These are phyloP conservation scores for Dactylellina sp. DNA, from an alignment of 2,329 filamentous ascomycete genomes.

Conservation along the genomic window DNA sequence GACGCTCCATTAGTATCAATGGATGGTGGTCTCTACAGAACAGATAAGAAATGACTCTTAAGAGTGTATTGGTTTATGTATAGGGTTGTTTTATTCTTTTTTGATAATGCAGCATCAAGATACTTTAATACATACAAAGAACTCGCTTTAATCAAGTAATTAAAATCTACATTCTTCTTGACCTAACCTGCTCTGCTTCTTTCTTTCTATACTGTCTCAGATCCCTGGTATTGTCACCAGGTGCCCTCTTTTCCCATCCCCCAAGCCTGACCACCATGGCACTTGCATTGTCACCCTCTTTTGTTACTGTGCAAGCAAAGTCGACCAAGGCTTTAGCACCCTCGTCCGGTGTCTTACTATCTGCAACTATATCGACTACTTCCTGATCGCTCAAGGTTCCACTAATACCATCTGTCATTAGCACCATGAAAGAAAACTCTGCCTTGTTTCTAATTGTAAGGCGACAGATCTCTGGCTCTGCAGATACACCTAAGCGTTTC, in stretches of 20 bases:
- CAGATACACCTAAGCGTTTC: constrained; percentile 92
- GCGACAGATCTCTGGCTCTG: constrained; percentile 87
- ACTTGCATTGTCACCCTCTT: constrained; percentile 75
- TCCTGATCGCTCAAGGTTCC: constrained; percentile 91
- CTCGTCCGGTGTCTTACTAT: constrained; percentile 89
- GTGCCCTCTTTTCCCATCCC: constrained; percentile 77
- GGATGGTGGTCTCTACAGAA: not conserved
- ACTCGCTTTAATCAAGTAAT: not conserved
- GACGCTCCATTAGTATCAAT: constrained; percentile 4
- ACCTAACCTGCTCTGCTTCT: constrained; percentile 85
- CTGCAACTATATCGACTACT: constrained; percentile 94
- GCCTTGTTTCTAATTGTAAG: constrained; percentile 79
- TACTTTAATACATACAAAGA: not conserved
- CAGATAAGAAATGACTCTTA: constrained; percentile 10
- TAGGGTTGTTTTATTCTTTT: no score
- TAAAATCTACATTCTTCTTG: constrained; percentile 65
- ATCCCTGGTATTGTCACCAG: constrained; percentile 93
- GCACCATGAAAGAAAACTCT: constrained; percentile 87
- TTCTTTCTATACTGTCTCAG: constrained; percentile 82
- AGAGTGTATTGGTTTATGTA: no score
- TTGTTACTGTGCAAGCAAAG: constrained; percentile 87
- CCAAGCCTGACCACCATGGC: constrained; percentile 76
- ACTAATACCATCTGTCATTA: constrained; percentile 89
- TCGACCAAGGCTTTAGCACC: constrained; percentile 81
- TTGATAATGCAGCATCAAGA: no score